Base-by-base conservation (phyloP, 257 asterid species). In the Rehmannia glutinosa region DNA sequence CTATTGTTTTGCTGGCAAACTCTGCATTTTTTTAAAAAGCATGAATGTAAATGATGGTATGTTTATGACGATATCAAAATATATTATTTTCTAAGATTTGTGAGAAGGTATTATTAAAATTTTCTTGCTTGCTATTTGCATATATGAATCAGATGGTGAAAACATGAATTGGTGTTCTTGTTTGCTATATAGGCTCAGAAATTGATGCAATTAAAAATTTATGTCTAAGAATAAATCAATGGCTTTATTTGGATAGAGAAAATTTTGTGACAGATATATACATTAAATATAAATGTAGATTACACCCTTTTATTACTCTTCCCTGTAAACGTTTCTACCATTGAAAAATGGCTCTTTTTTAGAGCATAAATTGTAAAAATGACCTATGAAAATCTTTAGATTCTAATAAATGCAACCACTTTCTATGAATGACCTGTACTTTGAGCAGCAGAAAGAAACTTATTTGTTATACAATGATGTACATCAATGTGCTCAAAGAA, bases 321-420 rank as follows among this genome's bases (percentile, higher is more conserved):
- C 43, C 65, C 78, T 50, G 39, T 24, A 24, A 33, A 67, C 68
- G 43, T 13, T 53, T 49, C 50, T 39, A 28, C 5, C 70, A 64
- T 55, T 20, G 49, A 75, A 75, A 66, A 71, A 70, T 57, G 81
- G 83, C 86, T 77, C 84, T 38, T n/a, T 36, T 54, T 66, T 62
- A 69, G 76, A 82, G 83, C 73, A 79, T 61, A 46, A 76, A 69
- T 70, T 39, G 45, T 13, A 24, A 25, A 19, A 30, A 56, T 53
- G 51, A 55, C 64, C 70, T 75, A 52, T 52, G 36, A 25, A 24
- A 52, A 52, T 21, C 19, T 20, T 23, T 52, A 52, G 8, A 10
- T 49, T 54, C 66, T 73, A 66, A 72, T 45, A 70, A 57, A 53
- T 69, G 65, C 65, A 49, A 64, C 68, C 77, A 73, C 52, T 66